These are phyloP conservation scores for Penicillium canescens DNA, from an alignment of 495 filamentous ascomycete species.

Conservation along the genomic window DNA sequence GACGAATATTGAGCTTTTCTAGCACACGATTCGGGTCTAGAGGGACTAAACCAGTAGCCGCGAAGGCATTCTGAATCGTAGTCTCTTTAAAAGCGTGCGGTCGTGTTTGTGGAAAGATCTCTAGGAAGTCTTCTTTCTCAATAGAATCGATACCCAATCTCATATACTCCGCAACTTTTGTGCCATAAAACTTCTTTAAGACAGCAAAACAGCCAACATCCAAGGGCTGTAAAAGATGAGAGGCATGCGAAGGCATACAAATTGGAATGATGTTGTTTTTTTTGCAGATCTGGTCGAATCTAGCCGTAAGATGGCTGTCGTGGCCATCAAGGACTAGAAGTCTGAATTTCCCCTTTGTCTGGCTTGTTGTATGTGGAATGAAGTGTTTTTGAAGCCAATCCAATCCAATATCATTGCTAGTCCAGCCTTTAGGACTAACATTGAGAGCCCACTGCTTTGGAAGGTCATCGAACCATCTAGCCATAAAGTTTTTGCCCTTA, in stretches of 20 bases:
- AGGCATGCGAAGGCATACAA: too few species aligned
- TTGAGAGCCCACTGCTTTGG: background rate
- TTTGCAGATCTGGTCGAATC: background rate
- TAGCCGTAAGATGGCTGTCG: background rate
- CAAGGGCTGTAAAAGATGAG: too few species aligned
- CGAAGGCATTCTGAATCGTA: background rate
- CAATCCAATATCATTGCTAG: background rate
- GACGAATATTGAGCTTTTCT: too few species aligned
- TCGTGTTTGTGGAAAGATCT: background rate
- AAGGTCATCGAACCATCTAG: background rate
- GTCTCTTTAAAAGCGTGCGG: background rate
- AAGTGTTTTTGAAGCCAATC: background rate
- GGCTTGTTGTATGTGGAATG: background rate
- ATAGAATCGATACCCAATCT: too few species aligned
- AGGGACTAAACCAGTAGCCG: too few species aligned
- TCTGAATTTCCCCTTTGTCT: background rate
- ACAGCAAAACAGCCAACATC: too few species aligned
- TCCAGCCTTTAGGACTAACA: background rate
- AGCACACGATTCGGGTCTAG: too few species aligned
- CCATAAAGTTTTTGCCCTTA: background rate
- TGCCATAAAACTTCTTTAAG: too few species aligned
- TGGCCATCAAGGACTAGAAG: conserved; percentile 1
- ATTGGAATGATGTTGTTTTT: conserved; percentile 1
- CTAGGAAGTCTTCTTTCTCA: too few species aligned
- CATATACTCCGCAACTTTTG: too few species aligned